Evolutionary conservation across 1,284 basidiomycete species (phyloP).

Genomic region (Ustilago vetiveriae): DNA sequence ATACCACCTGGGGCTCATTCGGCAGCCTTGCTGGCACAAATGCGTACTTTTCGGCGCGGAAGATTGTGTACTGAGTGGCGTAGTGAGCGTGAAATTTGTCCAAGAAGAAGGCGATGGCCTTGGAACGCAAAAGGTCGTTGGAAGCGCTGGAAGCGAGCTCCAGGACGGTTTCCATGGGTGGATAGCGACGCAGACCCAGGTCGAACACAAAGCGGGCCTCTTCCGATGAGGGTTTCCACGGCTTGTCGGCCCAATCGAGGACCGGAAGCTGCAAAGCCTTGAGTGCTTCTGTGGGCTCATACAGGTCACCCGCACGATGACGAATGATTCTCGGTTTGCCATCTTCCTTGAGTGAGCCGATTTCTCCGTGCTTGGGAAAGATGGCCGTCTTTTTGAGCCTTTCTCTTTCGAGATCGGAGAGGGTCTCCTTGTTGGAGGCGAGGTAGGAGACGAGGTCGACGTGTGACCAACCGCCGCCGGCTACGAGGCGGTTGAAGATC

Average conservation of each 20-base stretch:
- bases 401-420: slow-evolving; percentile 77
- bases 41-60: slow-evolving; percentile 66
- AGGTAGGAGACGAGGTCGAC: slow-evolving; percentile 71
- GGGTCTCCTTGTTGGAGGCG: slow-evolving; percentile 80
- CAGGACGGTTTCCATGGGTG: slow-evolving; percentile 75
- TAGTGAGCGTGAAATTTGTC: slow-evolving; percentile 57
- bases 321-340: slow-evolving; percentile 54
- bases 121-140: slow-evolving; percentile 34
- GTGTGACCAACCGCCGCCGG: slow-evolving; percentile 68
- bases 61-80: slow-evolving; percentile 44
- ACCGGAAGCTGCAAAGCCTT: slow-evolving; percentile 80
- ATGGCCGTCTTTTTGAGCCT: slow-evolving; percentile 80
- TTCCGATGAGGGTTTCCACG: slow-evolving; percentile 51
- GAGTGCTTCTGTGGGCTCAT: slow-evolving; percentile 83
- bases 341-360: slow-evolving; percentile 52
- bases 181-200: slow-evolving; percentile 79
- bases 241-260: slow-evolving; percentile 81
- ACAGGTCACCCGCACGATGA: slow-evolving; percentile 68
- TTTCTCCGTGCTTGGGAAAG: slow-evolving; percentile 75
- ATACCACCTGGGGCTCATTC: slow-evolving; percentile 70
- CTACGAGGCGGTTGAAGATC: slow-evolving; percentile 69
- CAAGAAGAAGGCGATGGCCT: slow-evolving; percentile 60
- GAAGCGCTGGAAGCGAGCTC: slow-evolving; percentile 41
- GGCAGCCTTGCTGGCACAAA: slow-evolving; percentile 77
- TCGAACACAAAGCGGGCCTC: slow-evolving; percentile 83